phyloP scores from a whole-genome alignment of 495 filamentous ascomycete species.

The Aspergillus baeticus region DNA sequence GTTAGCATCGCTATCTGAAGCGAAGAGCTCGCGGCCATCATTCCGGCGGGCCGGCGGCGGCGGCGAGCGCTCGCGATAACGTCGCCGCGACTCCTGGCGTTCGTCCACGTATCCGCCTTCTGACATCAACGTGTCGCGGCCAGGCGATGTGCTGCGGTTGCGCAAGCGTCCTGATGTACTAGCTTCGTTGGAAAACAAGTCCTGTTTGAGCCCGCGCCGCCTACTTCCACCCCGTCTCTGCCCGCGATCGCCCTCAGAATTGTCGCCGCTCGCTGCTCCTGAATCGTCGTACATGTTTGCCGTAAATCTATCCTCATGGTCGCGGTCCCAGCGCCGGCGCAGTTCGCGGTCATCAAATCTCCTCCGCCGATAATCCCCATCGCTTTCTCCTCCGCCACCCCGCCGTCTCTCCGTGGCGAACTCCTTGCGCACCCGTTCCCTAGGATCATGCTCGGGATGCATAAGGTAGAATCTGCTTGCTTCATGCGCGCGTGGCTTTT shows the following conservation, averaged over 20 bases:
- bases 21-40: slow-evolving; percentile 48
- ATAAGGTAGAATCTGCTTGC: slow-evolving; percentile 88
- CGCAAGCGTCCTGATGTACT: slow-evolving; percentile 47
- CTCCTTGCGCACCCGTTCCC: slow-evolving; percentile 61
- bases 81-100: slow-evolving; percentile 27
- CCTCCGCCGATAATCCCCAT: slow-evolving; percentile 58
- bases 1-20: slow-evolving; percentile 19
- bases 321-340: slow-evolving; percentile 50
- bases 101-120: slow-evolving; percentile 51
- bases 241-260: slow-evolving; percentile 32
- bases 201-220: slow-evolving; percentile 19
- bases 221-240: slow-evolving; percentile 24
- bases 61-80: slow-evolving; percentile 46
- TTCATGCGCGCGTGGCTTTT: slow-evolving; percentile 70
- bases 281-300: slow-evolving; percentile 78
- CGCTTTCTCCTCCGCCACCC: slow-evolving; percentile 55
- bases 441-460: slow-evolving; percentile 83
- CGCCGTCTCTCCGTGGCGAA: slow-evolving; percentile 37
- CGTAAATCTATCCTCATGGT: slow-evolving; percentile 56
- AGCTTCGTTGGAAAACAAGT: slow-evolving; percentile 51
- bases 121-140: slow-evolving; percentile 60
- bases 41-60: slow-evolving; percentile 30
- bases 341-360: slow-evolving; percentile 58
- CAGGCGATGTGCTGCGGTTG: slow-evolving; percentile 72
- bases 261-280: slow-evolving; percentile 21